These are phyloP conservation scores for Globisporangium parvum DNA, from an alignment of 352 stramenopile genomes.

Conservation along the genomic window DNA sequence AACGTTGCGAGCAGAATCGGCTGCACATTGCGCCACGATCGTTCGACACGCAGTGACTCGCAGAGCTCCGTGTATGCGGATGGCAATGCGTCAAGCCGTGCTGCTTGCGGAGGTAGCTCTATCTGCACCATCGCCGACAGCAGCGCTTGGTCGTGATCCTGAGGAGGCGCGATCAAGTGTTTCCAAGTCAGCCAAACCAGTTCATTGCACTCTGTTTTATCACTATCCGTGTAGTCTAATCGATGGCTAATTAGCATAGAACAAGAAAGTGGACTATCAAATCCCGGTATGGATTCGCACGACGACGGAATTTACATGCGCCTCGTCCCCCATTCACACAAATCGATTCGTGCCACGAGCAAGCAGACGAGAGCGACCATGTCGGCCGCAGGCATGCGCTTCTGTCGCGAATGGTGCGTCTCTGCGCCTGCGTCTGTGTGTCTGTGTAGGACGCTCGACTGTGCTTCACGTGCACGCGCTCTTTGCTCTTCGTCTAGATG, in stretches of 20 bases:
- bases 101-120: not conserved
- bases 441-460: not conserved
- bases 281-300: no score
- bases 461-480: not conserved
- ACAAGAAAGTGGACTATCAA: no score
- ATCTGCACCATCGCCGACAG: not conserved
- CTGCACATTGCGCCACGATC: conserved; percentile 66
- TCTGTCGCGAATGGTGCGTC: conserved; percentile 84
- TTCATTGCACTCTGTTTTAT: no score
- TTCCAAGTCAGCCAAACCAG: no score
- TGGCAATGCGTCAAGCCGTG: not conserved
- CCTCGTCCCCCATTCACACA: not conserved
- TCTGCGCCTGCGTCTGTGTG: not conserved
- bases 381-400: conserved; percentile 81
- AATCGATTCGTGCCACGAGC: not conserved
- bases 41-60: conserved; percentile 30
- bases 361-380: conserved; percentile 20
- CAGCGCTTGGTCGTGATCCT: not conserved
- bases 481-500: not conserved
- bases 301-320: no score
- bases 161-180: not conserved
- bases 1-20: conserved; percentile 38
- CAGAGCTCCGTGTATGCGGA: conserved; percentile 6
- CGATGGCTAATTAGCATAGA: no score
- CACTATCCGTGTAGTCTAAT: no score